Conservation (phyloP, 768 basidiomycete species). For the Cantharellus anzutake region DNA sequence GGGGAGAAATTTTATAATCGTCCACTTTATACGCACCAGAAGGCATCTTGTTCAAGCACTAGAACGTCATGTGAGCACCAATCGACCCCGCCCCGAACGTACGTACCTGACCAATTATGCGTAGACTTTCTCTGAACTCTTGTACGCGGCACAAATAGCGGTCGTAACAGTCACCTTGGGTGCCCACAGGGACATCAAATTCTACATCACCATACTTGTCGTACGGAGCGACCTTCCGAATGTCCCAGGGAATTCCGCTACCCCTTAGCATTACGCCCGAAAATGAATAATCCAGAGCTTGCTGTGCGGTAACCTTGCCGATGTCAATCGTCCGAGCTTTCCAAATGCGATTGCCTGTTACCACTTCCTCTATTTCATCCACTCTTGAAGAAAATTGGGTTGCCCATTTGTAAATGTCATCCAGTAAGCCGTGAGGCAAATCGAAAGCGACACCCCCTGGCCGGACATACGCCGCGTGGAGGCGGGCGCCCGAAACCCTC, state of each 20-base stretch:
- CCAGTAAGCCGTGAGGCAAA: slow-evolving; percentile 91
- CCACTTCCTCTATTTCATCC: slow-evolving; percentile 96
- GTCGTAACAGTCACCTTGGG: slow-evolving; percentile 95
- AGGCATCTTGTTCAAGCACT: slow-evolving; percentile 97
- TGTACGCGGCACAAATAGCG: slow-evolving; percentile 95
- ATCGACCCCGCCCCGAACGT: neutral
- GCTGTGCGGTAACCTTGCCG: slow-evolving; percentile 75
- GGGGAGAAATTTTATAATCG: slow-evolving; percentile 93
- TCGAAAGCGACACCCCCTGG: slow-evolving; percentile 98
- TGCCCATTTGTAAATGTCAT: slow-evolving; percentile 96
- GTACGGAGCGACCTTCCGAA: slow-evolving; percentile 81
- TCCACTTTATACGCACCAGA: slow-evolving; percentile 84
- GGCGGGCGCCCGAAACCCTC: slow-evolving; percentile 91
- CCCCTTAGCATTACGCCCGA: slow-evolving; percentile 95
- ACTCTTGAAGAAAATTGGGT: slow-evolving; percentile 82
- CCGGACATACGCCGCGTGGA: slow-evolving; percentile 95
- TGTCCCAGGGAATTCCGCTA: slow-evolving; percentile 86
- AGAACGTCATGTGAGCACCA: slow-evolving; percentile 1
- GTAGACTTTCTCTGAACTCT: slow-evolving; percentile 88
- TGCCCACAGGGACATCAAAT: slow-evolving; percentile 92
- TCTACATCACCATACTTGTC: slow-evolving; percentile 97
- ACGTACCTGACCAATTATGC: slow-evolving; percentile 61
- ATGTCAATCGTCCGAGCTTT: slow-evolving; percentile 84
- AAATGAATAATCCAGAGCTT: slow-evolving; percentile 85
- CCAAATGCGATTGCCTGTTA: slow-evolving; percentile 97